phyloP scores from a whole-genome alignment of 257 asterid genomes.

The Asclepias syriaca region DNA sequence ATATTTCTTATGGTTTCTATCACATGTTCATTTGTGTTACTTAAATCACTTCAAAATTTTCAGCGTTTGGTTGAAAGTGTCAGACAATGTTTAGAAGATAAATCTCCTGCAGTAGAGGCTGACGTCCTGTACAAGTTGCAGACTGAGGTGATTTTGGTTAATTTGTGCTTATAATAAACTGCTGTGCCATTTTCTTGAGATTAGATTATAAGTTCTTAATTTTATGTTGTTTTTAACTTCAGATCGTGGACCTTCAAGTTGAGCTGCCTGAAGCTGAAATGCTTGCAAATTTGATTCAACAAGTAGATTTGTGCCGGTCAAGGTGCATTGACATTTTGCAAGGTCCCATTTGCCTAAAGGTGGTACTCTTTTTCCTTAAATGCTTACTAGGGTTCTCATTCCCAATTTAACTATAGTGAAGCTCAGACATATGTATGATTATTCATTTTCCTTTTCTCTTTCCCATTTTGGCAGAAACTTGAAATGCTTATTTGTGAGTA shows the following conservation, averaged over 20 bases:
- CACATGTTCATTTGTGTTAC: not conserved
- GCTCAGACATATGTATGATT: slow-evolving; percentile 14
- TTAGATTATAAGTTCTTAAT: not conserved
- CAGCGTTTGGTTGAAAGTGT: slow-evolving; percentile 73
- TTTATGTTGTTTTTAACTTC: slow-evolving; percentile 20
- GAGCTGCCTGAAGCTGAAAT: slow-evolving; percentile 66
- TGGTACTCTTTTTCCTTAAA: slow-evolving; percentile 26
- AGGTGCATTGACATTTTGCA: slow-evolving; percentile 62
- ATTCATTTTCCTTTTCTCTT: not conserved
- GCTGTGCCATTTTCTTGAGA: slow-evolving; percentile 3
- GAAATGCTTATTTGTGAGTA: slow-evolving; percentile 49
- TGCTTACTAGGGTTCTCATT: slow-evolving; percentile 14
- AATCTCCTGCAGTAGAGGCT: slow-evolving; percentile 50
- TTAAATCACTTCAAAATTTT: slow-evolving; percentile 14
- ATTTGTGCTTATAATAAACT: not conserved
- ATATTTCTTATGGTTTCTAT: not conserved
- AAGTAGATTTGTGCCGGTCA: slow-evolving; percentile 62
- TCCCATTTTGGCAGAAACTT: slow-evolving; percentile 47
- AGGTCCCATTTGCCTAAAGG: slow-evolving; percentile 53
- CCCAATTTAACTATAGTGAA: slow-evolving; percentile 16
- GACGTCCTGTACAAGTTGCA: slow-evolving; percentile 68
- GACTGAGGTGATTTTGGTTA: slow-evolving; percentile 51
- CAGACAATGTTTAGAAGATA: slow-evolving; percentile 51
- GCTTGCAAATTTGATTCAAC: slow-evolving; percentile 43
- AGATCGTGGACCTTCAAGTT: slow-evolving; percentile 58